Percentiles rank a stretch among this genome's conserved stretches.
Evolutionary conservation across 495 filamentous ascomycete species (phyloP).

Genomic region (Penicillium maclennaniae): DNA sequence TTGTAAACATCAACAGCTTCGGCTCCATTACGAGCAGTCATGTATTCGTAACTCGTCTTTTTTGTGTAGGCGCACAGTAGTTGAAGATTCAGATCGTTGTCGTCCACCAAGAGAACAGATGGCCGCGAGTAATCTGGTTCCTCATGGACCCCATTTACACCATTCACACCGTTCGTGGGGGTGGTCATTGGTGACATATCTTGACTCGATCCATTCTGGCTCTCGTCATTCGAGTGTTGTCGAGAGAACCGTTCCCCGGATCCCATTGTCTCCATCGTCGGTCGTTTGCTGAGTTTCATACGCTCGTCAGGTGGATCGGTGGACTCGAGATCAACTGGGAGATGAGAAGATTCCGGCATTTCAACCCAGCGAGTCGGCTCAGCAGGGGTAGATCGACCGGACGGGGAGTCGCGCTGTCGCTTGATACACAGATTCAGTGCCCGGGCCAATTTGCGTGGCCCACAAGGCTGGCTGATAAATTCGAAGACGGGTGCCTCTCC

Average conservation of each 20-base stretch:
- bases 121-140: not conserved
- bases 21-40: conserved; percentile 44
- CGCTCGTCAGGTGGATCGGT: conserved; percentile 12
- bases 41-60: conserved; percentile 31
- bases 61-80: conserved; percentile 56
- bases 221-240: conserved; percentile 27
- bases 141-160: conserved; percentile 38
- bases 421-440: conserved; percentile 26
- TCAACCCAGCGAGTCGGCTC: conserved; percentile 28
- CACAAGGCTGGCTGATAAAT: conserved; percentile 34
- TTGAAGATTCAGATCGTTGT: conserved; percentile 72
- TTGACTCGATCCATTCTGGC: conserved; percentile 3
- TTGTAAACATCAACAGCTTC: conserved; percentile 50
- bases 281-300: conserved; percentile 23
- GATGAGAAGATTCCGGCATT: conserved; percentile 19
- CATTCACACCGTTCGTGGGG: not conserved
- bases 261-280: conserved; percentile 17
- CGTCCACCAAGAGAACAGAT: conserved; percentile 60
- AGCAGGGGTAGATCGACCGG: not conserved
- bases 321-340: conserved; percentile 14
- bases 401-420: conserved; percentile 6
- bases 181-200: conserved; percentile 11
- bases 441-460: conserved; percentile 25
- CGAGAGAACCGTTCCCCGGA: not conserved
- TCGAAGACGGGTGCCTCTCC: conserved; percentile 15